Evolutionary conservation across 805 yeast genomes (phyloP).

Genomic region (Candida koratica): DNA sequence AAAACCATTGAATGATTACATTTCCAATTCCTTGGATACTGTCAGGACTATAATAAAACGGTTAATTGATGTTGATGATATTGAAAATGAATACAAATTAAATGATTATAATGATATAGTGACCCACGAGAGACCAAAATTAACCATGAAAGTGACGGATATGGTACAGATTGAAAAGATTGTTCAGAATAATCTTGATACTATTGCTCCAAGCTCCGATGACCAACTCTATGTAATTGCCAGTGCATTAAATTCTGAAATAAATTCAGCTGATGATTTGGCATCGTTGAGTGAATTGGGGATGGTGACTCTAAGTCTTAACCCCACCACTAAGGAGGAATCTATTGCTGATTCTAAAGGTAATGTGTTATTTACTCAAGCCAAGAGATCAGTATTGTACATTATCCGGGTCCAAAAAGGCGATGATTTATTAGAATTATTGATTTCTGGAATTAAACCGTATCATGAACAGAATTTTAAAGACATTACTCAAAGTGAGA

Average conservation of each 20-base stretch:
- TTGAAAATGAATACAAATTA: conserved; percentile 59
- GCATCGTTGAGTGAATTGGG: conserved; percentile 52
- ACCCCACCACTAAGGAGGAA: conserved; percentile 46
- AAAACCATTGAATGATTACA: conserved; percentile 76
- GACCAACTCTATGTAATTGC: conserved; percentile 50
- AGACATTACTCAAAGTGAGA: conserved; percentile 49
- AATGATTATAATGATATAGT: conserved; percentile 66
- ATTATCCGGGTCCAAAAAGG: conserved; percentile 79
- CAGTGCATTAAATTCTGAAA: conserved; percentile 38
- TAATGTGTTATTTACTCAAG: conserved; percentile 63
- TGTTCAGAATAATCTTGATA: conserved; percentile 39
- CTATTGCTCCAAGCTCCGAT: conserved; percentile 46
- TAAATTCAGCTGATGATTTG: conserved; percentile 34
- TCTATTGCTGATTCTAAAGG: conserved; percentile 53
- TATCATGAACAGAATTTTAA: conserved; percentile 66
- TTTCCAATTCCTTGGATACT: conserved; percentile 47
- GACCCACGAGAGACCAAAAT: conserved; percentile 42
- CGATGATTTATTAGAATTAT: conserved; percentile 60
- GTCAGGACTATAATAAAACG: conserved; percentile 43
- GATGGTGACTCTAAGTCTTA: conserved; percentile 52
- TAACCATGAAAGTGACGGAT: conserved; percentile 43
- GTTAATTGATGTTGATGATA: conserved; percentile 51
- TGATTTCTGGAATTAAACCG: conserved; percentile 62
- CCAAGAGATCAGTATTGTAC: conserved; percentile 77
- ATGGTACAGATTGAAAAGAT: conserved; percentile 44